Evolutionary conservation across 2,329 filamentous ascomycete genomes (phyloP).

Genomic region (Colletotrichum simmondsii): DNA sequence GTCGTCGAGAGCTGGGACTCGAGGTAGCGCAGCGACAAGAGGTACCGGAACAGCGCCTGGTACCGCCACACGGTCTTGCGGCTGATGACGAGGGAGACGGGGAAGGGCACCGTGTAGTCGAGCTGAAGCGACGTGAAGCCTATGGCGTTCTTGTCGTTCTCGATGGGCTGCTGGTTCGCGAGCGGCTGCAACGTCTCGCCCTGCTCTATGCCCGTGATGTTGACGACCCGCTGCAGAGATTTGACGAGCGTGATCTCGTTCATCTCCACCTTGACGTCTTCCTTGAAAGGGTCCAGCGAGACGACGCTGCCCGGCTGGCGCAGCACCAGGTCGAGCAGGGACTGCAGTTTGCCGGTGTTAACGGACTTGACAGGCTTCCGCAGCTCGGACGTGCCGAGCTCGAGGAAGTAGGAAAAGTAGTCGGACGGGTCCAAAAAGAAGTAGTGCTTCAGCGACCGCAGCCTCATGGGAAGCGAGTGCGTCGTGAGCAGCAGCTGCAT

Average conservation of each 20-base stretch:
- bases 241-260: slow-evolving; percentile 94
- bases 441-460: slow-evolving; percentile 96
- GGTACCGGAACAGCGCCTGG: slow-evolving; percentile 93
- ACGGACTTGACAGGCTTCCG: slow-evolving; percentile 89
- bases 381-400: slow-evolving; percentile 88
- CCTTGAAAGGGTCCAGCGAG: slow-evolving; percentile 95
- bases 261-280: slow-evolving; percentile 98
- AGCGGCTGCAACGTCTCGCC: slow-evolving; percentile 84
- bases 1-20: slow-evolving; percentile 87
- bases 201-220: slow-evolving; percentile 94
- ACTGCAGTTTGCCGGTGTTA: slow-evolving; percentile 94
- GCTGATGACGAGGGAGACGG: slow-evolving; percentile 93
- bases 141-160: slow-evolving; percentile 86
- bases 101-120: slow-evolving; percentile 94
- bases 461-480: slow-evolving; percentile 86
- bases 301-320: slow-evolving; percentile 97
- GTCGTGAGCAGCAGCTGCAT: slow-evolving; percentile 92
- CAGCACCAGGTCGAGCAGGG: slow-evolving; percentile 91
- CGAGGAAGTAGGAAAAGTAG: slow-evolving; percentile 98
- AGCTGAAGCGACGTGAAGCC: slow-evolving; percentile 95
- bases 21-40: slow-evolving; percentile 88
- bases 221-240: slow-evolving; percentile 95
- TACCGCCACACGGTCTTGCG: slow-evolving; percentile 97
- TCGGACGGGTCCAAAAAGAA: slow-evolving; percentile 98
- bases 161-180: slow-evolving; percentile 72